phyloP scores from a whole-genome alignment of 306 rosid genomes.

The Trifolium dubium region DNA sequence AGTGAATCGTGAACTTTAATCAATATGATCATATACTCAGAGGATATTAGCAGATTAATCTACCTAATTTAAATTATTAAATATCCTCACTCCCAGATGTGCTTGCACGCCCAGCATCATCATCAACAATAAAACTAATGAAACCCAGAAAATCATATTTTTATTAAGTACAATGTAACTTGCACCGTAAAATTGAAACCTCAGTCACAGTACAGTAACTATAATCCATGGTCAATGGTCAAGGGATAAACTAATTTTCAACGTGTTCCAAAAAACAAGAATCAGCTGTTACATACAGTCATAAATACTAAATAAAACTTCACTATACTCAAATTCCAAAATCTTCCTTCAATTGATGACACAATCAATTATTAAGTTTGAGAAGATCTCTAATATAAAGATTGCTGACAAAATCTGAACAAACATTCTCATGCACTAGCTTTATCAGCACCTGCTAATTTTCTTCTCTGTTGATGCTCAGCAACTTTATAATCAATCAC shows the following conservation, averaged over 20 bases:
- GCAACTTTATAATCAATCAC: slow-evolving; percentile 94
- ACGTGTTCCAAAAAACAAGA: slow-evolving; percentile 3
- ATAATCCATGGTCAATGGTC: neutral
- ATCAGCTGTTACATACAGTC: slow-evolving; percentile 24
- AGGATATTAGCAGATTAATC: too few relatives aligned
- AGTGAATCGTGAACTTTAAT: too few relatives aligned
- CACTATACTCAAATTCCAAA: slow-evolving; percentile 46
- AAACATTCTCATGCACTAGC: slow-evolving; percentile 40
- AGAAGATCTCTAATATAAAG: slow-evolving; percentile 29
- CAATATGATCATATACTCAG: too few relatives aligned
- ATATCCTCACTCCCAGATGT: too few relatives aligned
- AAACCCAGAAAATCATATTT: neutral
- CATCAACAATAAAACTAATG: slow-evolving; percentile 5
- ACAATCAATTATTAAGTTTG: slow-evolving; percentile 53
- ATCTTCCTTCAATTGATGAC: slow-evolving; percentile 55
- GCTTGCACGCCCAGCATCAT: neutral
- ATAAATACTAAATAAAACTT: slow-evolving; percentile 31
- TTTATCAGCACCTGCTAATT: slow-evolving; percentile 67
- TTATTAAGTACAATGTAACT: neutral
- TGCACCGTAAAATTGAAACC: neutral
- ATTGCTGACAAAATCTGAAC: slow-evolving; percentile 26
- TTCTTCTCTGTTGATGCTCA: slow-evolving; percentile 93
- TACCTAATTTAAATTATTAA: too few relatives aligned
- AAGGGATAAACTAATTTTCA: slow-evolving; percentile 3
- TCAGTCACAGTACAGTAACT: neutral